Conservation (phyloP, 2,329 filamentous ascomycete genomes). For the Penicillium griseofulvum region DNA sequence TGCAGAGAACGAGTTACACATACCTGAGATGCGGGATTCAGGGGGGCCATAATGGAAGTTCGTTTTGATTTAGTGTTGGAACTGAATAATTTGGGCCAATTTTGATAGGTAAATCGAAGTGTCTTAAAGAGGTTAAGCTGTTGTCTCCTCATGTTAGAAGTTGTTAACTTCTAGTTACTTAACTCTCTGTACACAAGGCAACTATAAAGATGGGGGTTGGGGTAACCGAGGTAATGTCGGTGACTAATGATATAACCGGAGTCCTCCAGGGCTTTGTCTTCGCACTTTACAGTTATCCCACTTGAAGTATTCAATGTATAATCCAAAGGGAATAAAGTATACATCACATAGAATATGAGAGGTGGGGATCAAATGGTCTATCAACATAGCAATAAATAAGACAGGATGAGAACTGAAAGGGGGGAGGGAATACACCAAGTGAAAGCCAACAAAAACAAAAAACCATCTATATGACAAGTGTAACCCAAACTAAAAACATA, state of each 20-base stretch:
- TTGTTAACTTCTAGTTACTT: background rate
- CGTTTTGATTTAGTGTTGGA: background rate
- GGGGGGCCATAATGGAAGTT: constrained; percentile 22
- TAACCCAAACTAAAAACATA: constrained; percentile 4
- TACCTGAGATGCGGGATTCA: constrained; percentile 28
- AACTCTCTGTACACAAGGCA: background rate
- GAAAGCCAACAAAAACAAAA: constrained; percentile 2
- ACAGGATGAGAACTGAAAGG: constrained; percentile 22
- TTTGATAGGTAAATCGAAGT: background rate
- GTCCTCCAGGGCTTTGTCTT: too few relatives aligned
- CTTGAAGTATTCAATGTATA: constrained; percentile 9
- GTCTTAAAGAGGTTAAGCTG: background rate
- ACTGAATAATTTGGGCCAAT: background rate
- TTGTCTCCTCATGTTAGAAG: constrained; percentile 6
- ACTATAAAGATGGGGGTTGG: constrained; percentile 1
- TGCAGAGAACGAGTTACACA: constrained; percentile 11
- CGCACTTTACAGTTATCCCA: too few relatives aligned
- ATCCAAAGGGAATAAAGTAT: constrained; percentile 18
- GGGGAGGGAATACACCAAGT: constrained; percentile 2
- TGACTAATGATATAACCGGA: constrained; percentile 5
- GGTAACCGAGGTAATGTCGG: constrained; percentile 12
- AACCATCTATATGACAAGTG: constrained; percentile 14
- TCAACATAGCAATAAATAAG: constrained; percentile 23
- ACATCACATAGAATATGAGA: constrained; percentile 12
- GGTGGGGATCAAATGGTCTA: constrained; percentile 18